These are phyloP conservation scores for Cercospora zeina DNA, from an alignment of 2,329 filamentous ascomycete species.

Conservation along the genomic window DNA sequence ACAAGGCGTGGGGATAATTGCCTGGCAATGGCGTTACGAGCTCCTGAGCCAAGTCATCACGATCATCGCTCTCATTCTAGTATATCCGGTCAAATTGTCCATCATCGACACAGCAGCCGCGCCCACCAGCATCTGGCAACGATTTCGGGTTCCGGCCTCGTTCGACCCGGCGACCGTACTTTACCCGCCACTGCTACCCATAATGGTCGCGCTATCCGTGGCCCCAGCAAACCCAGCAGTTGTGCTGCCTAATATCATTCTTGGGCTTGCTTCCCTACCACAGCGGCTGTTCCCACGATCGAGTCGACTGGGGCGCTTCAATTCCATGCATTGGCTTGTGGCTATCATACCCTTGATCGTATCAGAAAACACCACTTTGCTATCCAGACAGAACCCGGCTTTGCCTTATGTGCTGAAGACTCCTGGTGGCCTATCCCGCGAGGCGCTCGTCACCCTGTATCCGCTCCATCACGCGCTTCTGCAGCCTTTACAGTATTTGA, in stretches of 20 bases:
- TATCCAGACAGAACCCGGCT: slow-evolving; percentile 35
- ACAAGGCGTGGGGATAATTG: slow-evolving; percentile 33
- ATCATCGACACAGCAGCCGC: slow-evolving; percentile 37
- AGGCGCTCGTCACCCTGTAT: slow-evolving; percentile 68
- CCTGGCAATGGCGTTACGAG: slow-evolving; percentile 41
- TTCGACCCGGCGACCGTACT: slow-evolving; percentile 92
- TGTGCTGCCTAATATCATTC: slow-evolving; percentile 76
- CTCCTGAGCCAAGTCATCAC: slow-evolving; percentile 43
- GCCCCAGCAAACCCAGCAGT: slow-evolving; percentile 61
- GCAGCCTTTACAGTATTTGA: slow-evolving; percentile 72
- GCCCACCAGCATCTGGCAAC: slow-evolving; percentile 45
- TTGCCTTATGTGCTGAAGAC: slow-evolving; percentile 29
- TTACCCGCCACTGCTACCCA: slow-evolving; percentile 75
- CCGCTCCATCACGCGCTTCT: slow-evolving; percentile 80
- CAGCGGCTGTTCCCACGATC: slow-evolving; percentile 68
- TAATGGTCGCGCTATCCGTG: slow-evolving; percentile 74
- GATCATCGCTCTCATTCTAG: slow-evolving; percentile 35
- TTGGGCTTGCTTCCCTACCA: slow-evolving; percentile 76
- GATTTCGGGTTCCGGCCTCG: slow-evolving; percentile 65
- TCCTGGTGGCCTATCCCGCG: slow-evolving; percentile 46
- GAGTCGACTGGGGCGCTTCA: slow-evolving; percentile 58
- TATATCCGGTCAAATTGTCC: slow-evolving; percentile 41
- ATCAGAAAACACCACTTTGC: slow-evolving; percentile 47
- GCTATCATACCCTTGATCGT: slow-evolving; percentile 68
- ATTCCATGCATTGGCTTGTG: slow-evolving; percentile 74